Evolutionary conservation across 331 rosid species (phyloP).

Genomic region (Arachis monticola): DNA sequence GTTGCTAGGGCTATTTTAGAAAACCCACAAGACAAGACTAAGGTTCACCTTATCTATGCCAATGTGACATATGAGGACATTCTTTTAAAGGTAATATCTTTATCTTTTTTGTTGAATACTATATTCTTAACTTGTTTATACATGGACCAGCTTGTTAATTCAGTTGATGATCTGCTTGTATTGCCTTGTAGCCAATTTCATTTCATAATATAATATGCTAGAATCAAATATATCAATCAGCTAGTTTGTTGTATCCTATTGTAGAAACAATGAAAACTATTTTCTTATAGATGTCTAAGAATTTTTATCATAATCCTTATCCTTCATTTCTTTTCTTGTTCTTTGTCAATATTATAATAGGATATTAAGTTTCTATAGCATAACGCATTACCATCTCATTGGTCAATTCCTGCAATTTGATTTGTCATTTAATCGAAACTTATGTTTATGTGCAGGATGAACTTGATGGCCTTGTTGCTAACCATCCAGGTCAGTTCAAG

Average conservation of each 20-base stretch:
- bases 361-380: background rate
- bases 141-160: background rate
- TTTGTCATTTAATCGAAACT: constrained; percentile 17
- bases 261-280: too few species aligned
- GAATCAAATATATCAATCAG: constrained; percentile 5
- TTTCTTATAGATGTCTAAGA: background rate
- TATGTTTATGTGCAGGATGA: constrained; percentile 68
- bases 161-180: constrained; percentile 4
- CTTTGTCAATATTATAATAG: background rate
- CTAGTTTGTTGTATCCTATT: constrained; percentile 17
- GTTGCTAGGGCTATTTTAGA: constrained; percentile 95
- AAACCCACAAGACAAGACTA: constrained; percentile 84
- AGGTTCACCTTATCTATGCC: constrained; percentile 96
- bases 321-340: background rate
- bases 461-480: constrained; percentile 73
- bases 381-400: background rate
- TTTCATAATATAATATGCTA: background rate
- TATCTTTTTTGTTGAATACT: constrained; percentile 6
- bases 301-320: constrained; percentile 1
- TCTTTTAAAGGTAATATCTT: constrained; percentile 74
- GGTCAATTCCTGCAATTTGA: constrained; percentile 12
- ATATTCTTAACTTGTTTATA: constrained; percentile 28
- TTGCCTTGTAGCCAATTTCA: constrained; percentile 1
- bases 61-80: constrained; percentile 87
- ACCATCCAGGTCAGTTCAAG: constrained; percentile 72